phyloP scores from a whole-genome alignment of 805 yeast species.

The Teunomyces stri region DNA sequence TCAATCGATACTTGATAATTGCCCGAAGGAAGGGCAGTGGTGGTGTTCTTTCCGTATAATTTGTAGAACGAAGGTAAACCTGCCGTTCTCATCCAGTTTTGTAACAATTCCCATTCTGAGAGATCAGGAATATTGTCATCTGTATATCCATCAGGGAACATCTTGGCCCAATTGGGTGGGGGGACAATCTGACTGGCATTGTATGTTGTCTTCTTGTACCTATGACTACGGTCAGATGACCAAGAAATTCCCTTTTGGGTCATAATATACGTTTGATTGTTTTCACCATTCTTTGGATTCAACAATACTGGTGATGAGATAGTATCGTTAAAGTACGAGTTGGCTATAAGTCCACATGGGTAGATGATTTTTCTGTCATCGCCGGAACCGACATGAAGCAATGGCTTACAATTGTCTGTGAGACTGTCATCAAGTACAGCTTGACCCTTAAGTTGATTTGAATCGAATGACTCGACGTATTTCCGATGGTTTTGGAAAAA shows the following conservation, averaged over 20 bases:
- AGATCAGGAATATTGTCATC: slow-evolving; percentile 75
- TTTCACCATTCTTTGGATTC: slow-evolving; percentile 41
- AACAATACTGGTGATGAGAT: slow-evolving; percentile 53
- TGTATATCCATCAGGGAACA: slow-evolving; percentile 87
- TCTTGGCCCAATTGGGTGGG: slow-evolving; percentile 86
- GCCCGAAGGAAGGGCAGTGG: slow-evolving; percentile 56
- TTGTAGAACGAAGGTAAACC: slow-evolving; percentile 89
- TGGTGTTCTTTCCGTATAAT: slow-evolving; percentile 70
- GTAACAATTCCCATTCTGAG: slow-evolving; percentile 75
- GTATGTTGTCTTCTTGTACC: slow-evolving; percentile 73
- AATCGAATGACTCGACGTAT: slow-evolving; percentile 82
- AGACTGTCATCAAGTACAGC: slow-evolving; percentile 56
- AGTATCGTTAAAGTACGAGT: slow-evolving; percentile 88
- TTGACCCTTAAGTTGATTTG: slow-evolving; percentile 75
- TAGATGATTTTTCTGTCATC: slow-evolving; percentile 50
- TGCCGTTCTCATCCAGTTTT: slow-evolving; percentile 98
- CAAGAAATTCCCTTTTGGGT: slow-evolving; percentile 73
- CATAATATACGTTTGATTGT: slow-evolving; percentile 44
- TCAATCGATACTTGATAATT: slow-evolving; percentile 66
- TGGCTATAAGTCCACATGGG: slow-evolving; percentile 96
- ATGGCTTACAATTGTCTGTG: slow-evolving; percentile 37
- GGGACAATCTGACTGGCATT: slow-evolving; percentile 73
- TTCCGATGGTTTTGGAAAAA: slow-evolving; percentile 95
- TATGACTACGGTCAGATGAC: slow-evolving; percentile 64
- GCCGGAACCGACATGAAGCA: slow-evolving; percentile 38